These are phyloP conservation scores for Chlorella sp. DNA, from an alignment of 139 green algal species.

Conservation along the genomic window DNA sequence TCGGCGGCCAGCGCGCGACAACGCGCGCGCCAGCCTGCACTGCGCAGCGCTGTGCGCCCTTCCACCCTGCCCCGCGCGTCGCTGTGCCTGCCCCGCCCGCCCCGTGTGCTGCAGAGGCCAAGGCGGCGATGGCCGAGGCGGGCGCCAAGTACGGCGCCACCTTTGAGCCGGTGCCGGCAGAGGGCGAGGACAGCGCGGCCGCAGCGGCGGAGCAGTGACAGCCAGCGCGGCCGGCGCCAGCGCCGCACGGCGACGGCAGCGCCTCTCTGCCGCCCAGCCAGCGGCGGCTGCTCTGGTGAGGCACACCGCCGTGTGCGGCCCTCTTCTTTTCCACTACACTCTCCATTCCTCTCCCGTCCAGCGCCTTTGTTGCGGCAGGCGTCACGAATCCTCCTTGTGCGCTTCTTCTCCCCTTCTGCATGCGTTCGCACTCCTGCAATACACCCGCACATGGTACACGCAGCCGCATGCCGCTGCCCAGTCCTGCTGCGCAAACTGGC, in stretches of 20 bases:
- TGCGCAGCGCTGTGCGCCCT: no score
- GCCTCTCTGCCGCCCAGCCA: background rate
- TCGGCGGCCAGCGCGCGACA: no score
- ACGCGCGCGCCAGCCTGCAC: no score
- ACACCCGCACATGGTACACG: no score
- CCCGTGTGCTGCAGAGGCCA: conserved; percentile 44
- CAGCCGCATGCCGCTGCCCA: no score
- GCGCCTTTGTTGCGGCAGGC: background rate
- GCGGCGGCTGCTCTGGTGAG: background rate
- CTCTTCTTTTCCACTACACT: background rate
- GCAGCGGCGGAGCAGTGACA: background rate
- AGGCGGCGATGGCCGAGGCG: conserved; percentile 46
- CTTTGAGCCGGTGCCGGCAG: conserved; percentile 7
- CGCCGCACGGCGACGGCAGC: no score
- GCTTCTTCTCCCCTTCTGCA: no score
- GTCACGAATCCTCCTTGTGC: no score
- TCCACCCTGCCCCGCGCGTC: no score
- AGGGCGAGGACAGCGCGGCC: background rate
- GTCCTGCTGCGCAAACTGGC: no score
- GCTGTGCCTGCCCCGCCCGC: background rate
- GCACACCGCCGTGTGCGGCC: background rate
- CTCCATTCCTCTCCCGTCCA: background rate
- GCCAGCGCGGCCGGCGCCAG: no score
- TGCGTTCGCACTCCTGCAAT: no score
- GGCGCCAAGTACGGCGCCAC: conserved; percentile 1